Evolutionary conservation across 495 filamentous ascomycete genomes (phyloP), one percentile per base, ranked within the genome.

Genomic region (Hypoxylon fuscum): DNA sequence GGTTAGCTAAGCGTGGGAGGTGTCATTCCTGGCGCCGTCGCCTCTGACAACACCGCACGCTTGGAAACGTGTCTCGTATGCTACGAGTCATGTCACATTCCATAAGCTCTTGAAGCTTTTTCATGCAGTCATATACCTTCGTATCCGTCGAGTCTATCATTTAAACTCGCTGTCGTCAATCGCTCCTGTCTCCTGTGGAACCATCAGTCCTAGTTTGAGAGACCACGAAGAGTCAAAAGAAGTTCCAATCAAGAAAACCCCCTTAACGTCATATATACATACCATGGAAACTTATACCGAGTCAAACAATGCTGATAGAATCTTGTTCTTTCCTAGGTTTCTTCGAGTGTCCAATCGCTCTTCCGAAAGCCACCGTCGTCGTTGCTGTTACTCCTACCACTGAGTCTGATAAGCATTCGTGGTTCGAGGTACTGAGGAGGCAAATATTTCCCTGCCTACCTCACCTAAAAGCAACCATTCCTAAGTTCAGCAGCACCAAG

Each of bases 241-340:
- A 18, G 31, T 37, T 27, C 37, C 34, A 11, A 48, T 15, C 20
- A n/a, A 32, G n/a, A 22, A 53, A 22, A 3, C 29, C n/a, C n/a
- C n/a, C n/a, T 12, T 23, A 35, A 7, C 20, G 44, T 29, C n/a
- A n/a, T n/a, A n/a, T n/a, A n/a, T n/a, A n/a, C n/a, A 27, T 62
- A 72, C 38, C 66, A 72, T 72, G 69, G 69, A 69, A 70, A 40
- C 34, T 57, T 43, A 46, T 32, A 41, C 54, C 35, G 54, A 40
- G n/a, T 58, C 51, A 38, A 72, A 68, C 52, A 58, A 72, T 72
- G 69, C 69, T 72, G 43, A 72, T 51, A 47, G 46, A 59, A 58
- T 15, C 54, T 41, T 59, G 52, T 37, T 67, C 64, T 45, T 68
- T 66, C 58, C 43, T 53, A 72, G 69, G 62, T 25, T 64, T 61